Base-by-base conservation (phyloP, 208 protist genomes). In the Naegleria fowleri region DNA sequence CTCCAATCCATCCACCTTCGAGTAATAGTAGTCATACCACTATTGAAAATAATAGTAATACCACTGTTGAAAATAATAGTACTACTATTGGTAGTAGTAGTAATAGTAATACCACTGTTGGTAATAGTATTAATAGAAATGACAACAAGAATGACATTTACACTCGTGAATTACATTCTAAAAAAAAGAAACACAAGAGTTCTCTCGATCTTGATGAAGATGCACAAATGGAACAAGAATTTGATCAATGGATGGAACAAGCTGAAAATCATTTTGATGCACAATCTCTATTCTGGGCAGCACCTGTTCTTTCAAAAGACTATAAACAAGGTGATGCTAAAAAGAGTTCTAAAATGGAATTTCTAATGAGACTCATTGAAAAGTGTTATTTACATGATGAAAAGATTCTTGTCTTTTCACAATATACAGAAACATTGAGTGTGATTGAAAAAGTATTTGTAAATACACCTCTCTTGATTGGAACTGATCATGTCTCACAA, bases 331-430 rank as follows among this genome's bases (percentile, higher is more conserved):
- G 22, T 29, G 22, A 67, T 67, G n/a, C n/a, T 29, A 39, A 19
- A 4, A 16, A 39, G 6, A 55, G n/a, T 58, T 0, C 91, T 39
- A 92, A 92, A 36, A 86, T 92, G 79, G 41, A 92, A 84, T 75
- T 67, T 40, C n/a, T 92, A 4, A 25, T 92, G 0, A 88, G 86
- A 79, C 7, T 92, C 16, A 92, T 86, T 55, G 84, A 43, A 43
- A 83, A 83, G 36, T 75, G 41, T 55, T 59, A 40, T 55, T 0
- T 39, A 5, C 33, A 13, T 13, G 25, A 90, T 52, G 59, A 92
- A 84, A 92, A 92, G 36, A 83, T 92, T 5, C 29, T 92, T 38
- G 40, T 92, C 4, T 92, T 92, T 25, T 40, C 89, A 36, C 88
- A 92, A 43, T 92, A 92, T 51, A 75, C 39, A n/a, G 89, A 91